These are phyloP conservation scores for Globisporangium solare DNA, from an alignment of 352 stramenopile genomes.

Conservation along the genomic window DNA sequence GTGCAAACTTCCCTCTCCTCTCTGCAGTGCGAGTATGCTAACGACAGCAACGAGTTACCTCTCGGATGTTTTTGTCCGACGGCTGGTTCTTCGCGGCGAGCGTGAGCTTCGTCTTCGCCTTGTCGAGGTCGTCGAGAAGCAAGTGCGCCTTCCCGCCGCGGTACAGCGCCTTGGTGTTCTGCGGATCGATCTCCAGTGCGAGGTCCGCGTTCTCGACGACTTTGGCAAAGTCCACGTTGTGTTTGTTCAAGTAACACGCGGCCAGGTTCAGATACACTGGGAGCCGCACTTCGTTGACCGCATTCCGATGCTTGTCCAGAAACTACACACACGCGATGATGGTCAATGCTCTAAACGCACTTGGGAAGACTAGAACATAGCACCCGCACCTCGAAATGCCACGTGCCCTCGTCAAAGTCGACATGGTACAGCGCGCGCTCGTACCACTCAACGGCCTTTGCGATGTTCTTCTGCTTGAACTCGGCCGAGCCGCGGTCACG, in stretches of 20 bases:
- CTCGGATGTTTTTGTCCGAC: constrained; percentile 66
- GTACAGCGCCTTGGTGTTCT: constrained; percentile 85
- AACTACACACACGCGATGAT: constrained; percentile 27
- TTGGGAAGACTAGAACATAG: background rate
- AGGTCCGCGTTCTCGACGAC: constrained; percentile 61
- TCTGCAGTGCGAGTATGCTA: too few species aligned
- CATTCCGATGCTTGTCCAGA: constrained; percentile 60
- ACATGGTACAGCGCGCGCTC: constrained; percentile 74
- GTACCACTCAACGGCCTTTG: constrained; percentile 59
- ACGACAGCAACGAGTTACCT: constrained; percentile 20
- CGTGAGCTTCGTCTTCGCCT: constrained; percentile 57
- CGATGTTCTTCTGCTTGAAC: constrained; percentile 51
- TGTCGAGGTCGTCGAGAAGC: constrained; percentile 48
- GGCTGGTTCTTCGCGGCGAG: constrained; percentile 54
- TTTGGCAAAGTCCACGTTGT: constrained; percentile 34
- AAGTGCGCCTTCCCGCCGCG: constrained; percentile 61
- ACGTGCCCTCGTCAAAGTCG: constrained; percentile 84
- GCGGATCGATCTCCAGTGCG: constrained; percentile 64
- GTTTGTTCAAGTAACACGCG: constrained; percentile 55
- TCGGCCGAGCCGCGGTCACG: constrained; percentile 54
- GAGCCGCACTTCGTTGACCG: constrained; percentile 67
- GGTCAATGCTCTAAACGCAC: too few species aligned
- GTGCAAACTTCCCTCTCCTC: too few species aligned
- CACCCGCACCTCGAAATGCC: constrained; percentile 65
- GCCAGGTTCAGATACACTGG: constrained; percentile 81